Conservation (phyloP, 176 grass and related monocot genomes). For the Puya raimondii region DNA sequence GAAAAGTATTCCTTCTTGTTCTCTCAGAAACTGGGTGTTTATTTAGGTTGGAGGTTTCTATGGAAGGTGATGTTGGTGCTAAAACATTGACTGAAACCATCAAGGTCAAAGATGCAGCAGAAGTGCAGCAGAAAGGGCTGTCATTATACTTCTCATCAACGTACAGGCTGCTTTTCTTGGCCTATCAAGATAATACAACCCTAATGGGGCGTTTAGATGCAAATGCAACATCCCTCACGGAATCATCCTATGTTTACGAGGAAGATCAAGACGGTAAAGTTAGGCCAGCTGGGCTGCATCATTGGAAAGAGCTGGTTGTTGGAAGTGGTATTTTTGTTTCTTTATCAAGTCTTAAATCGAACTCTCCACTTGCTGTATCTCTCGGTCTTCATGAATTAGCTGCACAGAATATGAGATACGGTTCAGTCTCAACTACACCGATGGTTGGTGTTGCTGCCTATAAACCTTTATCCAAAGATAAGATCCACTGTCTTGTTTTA, state of each 20-base stretch:
- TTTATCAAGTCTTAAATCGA: conserved; percentile 64
- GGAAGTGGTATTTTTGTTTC: conserved; percentile 78
- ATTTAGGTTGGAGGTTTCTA: conserved; percentile 79
- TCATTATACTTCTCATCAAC: conserved; percentile 85
- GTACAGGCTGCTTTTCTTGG: conserved; percentile 83
- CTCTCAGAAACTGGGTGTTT: conserved; percentile 74
- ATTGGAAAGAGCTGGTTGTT: conserved; percentile 84
- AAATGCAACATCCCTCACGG: conserved; percentile 50
- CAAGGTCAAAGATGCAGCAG: conserved; percentile 34
- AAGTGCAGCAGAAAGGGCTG: conserved; percentile 57
- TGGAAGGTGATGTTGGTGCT: conserved; percentile 71
- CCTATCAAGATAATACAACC: conserved; percentile 77
- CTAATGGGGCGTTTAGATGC: conserved; percentile 72
- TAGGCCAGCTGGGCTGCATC: conserved; percentile 60
- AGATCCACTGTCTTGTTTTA: conserved; percentile 85
- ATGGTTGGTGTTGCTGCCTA: conserved; percentile 87
- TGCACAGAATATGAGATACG: conserved; percentile 79
- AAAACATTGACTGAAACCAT: conserved; percentile 75
- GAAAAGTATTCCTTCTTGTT: conserved; percentile 80
- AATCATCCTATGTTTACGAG: conserved; percentile 70
- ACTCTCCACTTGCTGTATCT: conserved; percentile 55
- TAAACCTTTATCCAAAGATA: conserved; percentile 97
- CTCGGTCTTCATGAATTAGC: conserved; percentile 52
- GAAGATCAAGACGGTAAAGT: conserved; percentile 73
- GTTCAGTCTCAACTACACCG: conserved; percentile 46